Evolutionary conservation across 176 grass and related monocot genomes (phyloP), one percentile per base, ranked within the genome.

Genomic region (Pontederia paniculata): DNA sequence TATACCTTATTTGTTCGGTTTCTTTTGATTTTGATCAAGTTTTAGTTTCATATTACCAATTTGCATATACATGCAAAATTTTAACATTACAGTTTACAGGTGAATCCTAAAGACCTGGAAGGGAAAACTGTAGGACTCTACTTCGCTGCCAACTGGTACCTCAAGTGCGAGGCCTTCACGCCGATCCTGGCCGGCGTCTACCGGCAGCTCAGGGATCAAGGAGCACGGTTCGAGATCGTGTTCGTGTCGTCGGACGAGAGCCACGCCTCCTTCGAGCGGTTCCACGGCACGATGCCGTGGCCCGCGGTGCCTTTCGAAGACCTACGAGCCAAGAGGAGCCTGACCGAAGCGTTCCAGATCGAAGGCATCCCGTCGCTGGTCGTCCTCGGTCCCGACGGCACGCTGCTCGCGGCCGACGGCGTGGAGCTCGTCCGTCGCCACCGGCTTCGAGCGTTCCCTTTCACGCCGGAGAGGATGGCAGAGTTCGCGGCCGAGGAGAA

Each of bases 91-190:
- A 52, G 23, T 57, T 49, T 10, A 17, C 74, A 87, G 84, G 67
- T 78, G 13, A 55, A 68, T 37, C 63, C 77, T 43, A 12, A 54
- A 58, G 74, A 82, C 41, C 19, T 87, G 18, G 57, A 78, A 16
- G 78, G 84, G 62, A 82, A 82, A 75, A 45, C 63, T 17, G 10
- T 87, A 17, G 84, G 67, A 17, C 63, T 87, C 4, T 87, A 87
- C 71, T 87, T 87, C 69, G 84, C 84, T 0, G 84, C 84, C 0
- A 87, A 82, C 71, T 87, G 84, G 84, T 75, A 78, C 47, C 71
- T 55, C 18, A 87, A 57, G 55, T 87, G 84, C 51, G 75, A 82
- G 78, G 49, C 75, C 21, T 87, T 82, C 67, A 87, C 84, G 4
- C 84, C 62, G 20, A 57, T 80, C 66, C 67, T 87, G 57, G 57